phyloP scores from a whole-genome alignment of 306 rosid species.

The Psophocarpus tetragonolobus region DNA sequence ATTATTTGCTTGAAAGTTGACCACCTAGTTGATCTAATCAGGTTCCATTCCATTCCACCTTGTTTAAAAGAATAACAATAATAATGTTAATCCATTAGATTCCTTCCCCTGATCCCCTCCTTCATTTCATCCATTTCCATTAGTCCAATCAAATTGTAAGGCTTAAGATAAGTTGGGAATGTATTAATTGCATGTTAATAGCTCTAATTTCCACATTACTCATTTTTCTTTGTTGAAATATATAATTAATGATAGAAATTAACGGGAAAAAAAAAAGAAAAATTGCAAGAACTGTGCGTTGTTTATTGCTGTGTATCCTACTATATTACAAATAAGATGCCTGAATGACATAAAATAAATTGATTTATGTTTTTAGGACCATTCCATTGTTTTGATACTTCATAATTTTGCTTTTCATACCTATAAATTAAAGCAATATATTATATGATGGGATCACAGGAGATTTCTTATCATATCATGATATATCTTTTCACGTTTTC shows the following conservation, averaged over 20 bases:
- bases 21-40: background rate
- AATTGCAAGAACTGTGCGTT: background rate
- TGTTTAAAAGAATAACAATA: background rate
- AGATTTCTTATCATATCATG: background rate
- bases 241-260: background rate
- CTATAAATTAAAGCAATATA: background rate
- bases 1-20: background rate
- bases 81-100: background rate
- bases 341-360: background rate
- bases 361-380: background rate
- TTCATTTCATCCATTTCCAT: background rate
- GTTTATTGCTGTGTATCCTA: background rate
- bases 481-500: background rate
- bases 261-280: background rate
- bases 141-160: background rate
- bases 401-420: background rate
- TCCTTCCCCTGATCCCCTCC: background rate
- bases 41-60: background rate
- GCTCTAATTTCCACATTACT: background rate
- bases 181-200: background rate
- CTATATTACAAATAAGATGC: background rate
- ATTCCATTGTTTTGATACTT: background rate
- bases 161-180: background rate
- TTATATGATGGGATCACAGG: slow-evolving; percentile 13
- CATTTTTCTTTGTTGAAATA: background rate